Evolutionary conservation across 345 rosid genomes (phyloP), one percentile per base, ranked within the genome.

Genomic region (Eucalyptus guilfoylei): DNA sequence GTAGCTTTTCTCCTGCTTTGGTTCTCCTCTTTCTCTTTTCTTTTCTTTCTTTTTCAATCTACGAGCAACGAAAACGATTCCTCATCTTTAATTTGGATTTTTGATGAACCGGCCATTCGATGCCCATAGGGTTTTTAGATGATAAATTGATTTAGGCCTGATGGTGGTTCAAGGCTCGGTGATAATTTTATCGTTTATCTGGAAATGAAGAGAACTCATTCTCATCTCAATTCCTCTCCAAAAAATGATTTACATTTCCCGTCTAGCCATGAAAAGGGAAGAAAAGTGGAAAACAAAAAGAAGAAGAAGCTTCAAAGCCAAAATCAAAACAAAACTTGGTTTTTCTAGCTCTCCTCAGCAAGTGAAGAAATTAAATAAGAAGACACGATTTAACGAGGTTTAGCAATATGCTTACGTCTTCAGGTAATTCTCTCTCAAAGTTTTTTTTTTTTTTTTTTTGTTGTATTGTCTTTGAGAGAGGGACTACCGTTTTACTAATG

Each of bases 141-240:
- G 37, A 64, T 10, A 64, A 30, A 30, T 64, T 64, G 72, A 64
- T 64, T 60, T 50, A 50, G 55, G 55, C 55, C 55, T 50, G 9
- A 50, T 5, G 83, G 83, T 37, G 45, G 47, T 37, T 72, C 15
- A 1, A 3, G 45, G 28, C 83, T 37, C 23, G 45, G 83, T 21
- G 45, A 12, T 72, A 23, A 72, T 64, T 72, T 37, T 3, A 76
- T 37, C 26, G 24, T 32, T 10, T 10, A 76, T 37, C 47, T 3
- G 28, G 47, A 17, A 19, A 72, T 19, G 81, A 72, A 76, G 47
- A 37, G 83, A 76, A 21, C 45, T 44, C 83, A 23, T 6, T 37
- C 83, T 76, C 15, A 76, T 37, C 83, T 76, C 83, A 76, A 37
- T 37, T 76, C 83, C 83, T 76, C 47, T 76, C 83, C 83, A 76